Conservation (phyloP, 495 filamentous ascomycete species). For the Platismatia glauca region DNA sequence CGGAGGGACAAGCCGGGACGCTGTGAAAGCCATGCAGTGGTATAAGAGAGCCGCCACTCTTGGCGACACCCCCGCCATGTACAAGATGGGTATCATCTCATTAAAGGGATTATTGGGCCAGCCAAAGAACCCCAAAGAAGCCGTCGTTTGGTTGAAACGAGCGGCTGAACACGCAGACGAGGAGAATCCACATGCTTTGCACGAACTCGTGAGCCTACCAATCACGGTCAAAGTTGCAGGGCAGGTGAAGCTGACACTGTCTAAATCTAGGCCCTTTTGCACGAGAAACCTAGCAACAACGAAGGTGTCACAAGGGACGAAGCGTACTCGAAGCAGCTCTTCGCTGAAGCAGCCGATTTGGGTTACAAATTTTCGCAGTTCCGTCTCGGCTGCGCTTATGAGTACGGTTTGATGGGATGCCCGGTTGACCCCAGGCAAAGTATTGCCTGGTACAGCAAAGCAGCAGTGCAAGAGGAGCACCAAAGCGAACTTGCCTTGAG, state of each 20-base stretch:
- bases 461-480: conserved; percentile 89
- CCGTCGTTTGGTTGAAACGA: conserved; percentile 82
- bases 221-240: background rate
- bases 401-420: conserved; percentile 79
- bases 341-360: conserved; percentile 78
- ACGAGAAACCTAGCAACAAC: conserved; percentile 59
- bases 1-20: conserved; percentile 83
- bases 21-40: conserved; percentile 92
- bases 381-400: conserved; percentile 75
- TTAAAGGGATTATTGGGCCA: conserved; percentile 92
- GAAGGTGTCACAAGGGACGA: conserved; percentile 73
- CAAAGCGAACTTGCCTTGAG: conserved; percentile 86
- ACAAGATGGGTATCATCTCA: conserved; percentile 94
- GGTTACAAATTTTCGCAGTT: conserved; percentile 96
- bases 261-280: conserved; percentile 52
- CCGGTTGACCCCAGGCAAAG: conserved; percentile 71
- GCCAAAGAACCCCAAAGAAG: conserved; percentile 71
- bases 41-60: conserved; percentile 86
- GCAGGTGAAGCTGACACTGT: conserved; percentile 1
- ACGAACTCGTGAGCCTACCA: conserved; percentile 53
- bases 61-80: conserved; percentile 90
- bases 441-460: conserved; percentile 88
- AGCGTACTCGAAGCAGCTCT: conserved; percentile 64
- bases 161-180: conserved; percentile 80
- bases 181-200: conserved; percentile 90